Evolutionary conservation across 148 eudicot species (phyloP), one percentile per base, ranked within the genome.

Genomic region (Amaranthus palmeri): DNA sequence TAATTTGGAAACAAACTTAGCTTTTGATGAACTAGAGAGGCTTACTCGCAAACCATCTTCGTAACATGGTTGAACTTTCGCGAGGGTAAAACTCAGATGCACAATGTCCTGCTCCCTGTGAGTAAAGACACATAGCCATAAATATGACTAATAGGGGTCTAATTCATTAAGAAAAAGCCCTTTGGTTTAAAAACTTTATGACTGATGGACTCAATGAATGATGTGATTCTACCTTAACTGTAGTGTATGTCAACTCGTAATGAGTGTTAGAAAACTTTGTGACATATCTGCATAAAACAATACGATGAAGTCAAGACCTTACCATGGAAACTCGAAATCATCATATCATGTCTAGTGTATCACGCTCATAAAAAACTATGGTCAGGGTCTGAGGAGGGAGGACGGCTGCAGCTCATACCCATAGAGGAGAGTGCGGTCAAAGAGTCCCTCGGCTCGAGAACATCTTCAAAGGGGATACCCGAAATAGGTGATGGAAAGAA

Each of bases 71-170:
- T 7, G 10, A 64, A 45, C 67, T 45, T 64, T 64, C 67, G 7
- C 52, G 36, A 64, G 67, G 67, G 9, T 64, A 13, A 15, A 12
- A 64, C 51, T 64, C 51, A 7, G 67, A 64, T 2, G 67, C 25
- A 51, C 67, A 45, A 64, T 64, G 67, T 46, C 67, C 67, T n/a
- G 51, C 67, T 64, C 67, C 67, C 67, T 64, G 42, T 18, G 14
- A 15, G n/a, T 12, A n/a, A 7, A 43, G 47, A 63, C 1, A 42
- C 36, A 25, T 25, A 25, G n/a, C 1, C 36, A 25, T 25, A 25
- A 25, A n/a, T n/a, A n/a, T n/a, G 8, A 49, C 51, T 49, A 49
- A 4, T 49, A 49, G 36, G 36, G 36, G 36, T 25, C 36, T 25
- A 25, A 25, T 25, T 25, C 36, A 25, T 25, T 25, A 25, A 25